Conservation (phyloP, 805 yeast species). For the Candida golubevii region DNA sequence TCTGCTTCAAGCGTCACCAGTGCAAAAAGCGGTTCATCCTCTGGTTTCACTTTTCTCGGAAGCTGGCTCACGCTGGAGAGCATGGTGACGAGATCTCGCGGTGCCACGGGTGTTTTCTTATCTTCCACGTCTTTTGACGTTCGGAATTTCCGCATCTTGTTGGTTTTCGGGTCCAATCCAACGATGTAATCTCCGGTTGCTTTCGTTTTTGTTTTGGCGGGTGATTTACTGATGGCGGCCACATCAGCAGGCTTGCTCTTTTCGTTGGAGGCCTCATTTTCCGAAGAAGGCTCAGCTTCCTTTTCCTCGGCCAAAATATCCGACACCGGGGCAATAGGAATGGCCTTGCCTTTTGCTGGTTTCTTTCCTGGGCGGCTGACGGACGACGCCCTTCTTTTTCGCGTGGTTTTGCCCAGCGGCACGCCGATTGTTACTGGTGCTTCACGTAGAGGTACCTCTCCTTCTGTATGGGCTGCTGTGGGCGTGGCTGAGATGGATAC, state of each 20-base stretch:
- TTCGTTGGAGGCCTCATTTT: not conserved
- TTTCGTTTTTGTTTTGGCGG: not conserved
- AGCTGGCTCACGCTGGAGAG: conserved; percentile 31
- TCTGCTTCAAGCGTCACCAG: conserved; percentile 49
- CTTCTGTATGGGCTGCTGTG: conserved; percentile 12
- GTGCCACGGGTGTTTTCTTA: conserved; percentile 34
- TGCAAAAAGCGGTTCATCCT: conserved; percentile 35
- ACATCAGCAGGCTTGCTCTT: not conserved
- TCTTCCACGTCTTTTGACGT: conserved; percentile 11
- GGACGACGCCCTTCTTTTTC: conserved; percentile 20
- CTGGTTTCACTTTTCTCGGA: conserved; percentile 36
- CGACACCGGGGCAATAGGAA: conserved; percentile 7
- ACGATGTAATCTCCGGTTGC: conserved; percentile 22
- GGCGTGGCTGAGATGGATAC: conserved; percentile 25
- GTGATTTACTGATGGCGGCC: not conserved
- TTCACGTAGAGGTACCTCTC: conserved; percentile 10
- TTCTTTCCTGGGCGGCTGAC: conserved; percentile 1
- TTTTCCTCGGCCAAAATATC: conserved; percentile 4
- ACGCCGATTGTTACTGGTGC: conserved; percentile 37
- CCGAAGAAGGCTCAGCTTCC: not conserved
- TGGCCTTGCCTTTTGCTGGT: conserved; percentile 6
- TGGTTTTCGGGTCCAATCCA: conserved; percentile 30
- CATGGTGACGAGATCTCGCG: conserved; percentile 29
- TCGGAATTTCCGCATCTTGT: conserved; percentile 26
- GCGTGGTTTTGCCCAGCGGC: conserved; percentile 28